phyloP scores from a whole-genome alignment of 192 early-diverging fungal genomes.

The Chytriomyces confervae region DNA sequence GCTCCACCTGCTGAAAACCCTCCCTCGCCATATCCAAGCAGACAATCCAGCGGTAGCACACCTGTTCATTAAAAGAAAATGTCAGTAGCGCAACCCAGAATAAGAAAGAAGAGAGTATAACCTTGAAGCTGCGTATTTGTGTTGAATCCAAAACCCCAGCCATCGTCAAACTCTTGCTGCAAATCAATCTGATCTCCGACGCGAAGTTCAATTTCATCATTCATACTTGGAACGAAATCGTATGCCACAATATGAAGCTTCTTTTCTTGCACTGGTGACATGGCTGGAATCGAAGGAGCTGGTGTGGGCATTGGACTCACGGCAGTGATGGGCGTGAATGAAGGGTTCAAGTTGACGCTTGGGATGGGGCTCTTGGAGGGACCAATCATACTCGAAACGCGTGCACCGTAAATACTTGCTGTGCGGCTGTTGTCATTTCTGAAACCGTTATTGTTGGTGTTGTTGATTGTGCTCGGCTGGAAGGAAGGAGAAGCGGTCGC shows the following conservation, averaged over 20 bases:
- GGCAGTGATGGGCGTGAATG: background rate
- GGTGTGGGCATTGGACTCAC: background rate
- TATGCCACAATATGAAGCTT: conserved; percentile 18
- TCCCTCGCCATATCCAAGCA: conserved; percentile 8
- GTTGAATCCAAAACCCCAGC: conserved; percentile 15
- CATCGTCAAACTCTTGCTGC: conserved; percentile 25
- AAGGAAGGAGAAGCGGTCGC: background rate
- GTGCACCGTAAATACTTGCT: background rate
- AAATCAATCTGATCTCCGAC: conserved; percentile 26
- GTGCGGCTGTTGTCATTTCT: background rate
- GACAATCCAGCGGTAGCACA: conserved; percentile 24
- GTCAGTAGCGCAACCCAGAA: conserved; percentile 3
- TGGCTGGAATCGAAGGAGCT: background rate
- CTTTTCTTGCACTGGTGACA: conserved; percentile 1
- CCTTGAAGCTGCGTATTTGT: conserved; percentile 17
- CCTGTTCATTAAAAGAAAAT: conserved; percentile 8
- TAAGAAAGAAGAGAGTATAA: background rate
- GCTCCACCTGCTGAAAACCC: background rate
- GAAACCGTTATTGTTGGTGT: too few relatives aligned
- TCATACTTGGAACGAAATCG: conserved; percentile 26
- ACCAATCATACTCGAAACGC: background rate
- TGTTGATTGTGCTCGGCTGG: background rate
- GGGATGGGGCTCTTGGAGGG: background rate
- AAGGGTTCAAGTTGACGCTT: background rate
- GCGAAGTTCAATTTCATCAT: conserved; percentile 32